These are phyloP conservation scores for Entomortierella chlamydospora DNA, from an alignment of 192 early-diverging fungal genomes.

Conservation along the genomic window DNA sequence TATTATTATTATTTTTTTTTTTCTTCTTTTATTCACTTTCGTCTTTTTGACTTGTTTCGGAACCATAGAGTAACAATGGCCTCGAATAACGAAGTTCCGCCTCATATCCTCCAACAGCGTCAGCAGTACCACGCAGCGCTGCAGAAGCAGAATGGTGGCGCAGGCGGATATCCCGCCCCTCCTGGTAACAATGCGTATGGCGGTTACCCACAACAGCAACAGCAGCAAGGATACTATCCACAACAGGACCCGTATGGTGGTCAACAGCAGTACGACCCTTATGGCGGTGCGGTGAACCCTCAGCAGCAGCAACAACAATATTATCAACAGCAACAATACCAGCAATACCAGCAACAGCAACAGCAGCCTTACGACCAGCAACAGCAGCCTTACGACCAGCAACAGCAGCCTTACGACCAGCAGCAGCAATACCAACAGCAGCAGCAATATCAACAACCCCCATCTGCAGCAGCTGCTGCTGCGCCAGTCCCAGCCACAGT, in stretches of 20 bases:
- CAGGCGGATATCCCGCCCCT: slow-evolving; percentile 13
- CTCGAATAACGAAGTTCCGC: slow-evolving; percentile 32
- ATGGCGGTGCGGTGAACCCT: slow-evolving; percentile 11
- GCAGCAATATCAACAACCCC: slow-evolving; percentile 20
- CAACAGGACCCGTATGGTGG: slow-evolving; percentile 9
- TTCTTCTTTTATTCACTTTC: neutral
- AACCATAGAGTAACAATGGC: slow-evolving; percentile 17
- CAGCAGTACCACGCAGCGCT: slow-evolving; percentile 35
- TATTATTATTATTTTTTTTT: neutral
- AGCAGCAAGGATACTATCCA: slow-evolving; percentile 28
- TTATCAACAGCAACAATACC: slow-evolving; percentile 21
- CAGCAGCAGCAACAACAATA: slow-evolving; percentile 31
- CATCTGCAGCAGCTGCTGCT: no score
- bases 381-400: neutral
- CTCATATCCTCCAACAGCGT: slow-evolving; percentile 43
- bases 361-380: neutral
- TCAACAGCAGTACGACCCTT: slow-evolving; percentile 12
- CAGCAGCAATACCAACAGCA: slow-evolving; percentile 23
- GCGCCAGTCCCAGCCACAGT: slow-evolving; percentile 19
- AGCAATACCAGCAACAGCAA: slow-evolving; percentile 26
- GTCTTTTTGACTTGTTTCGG: neutral
- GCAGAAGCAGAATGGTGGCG: slow-evolving; percentile 44
- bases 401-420: slow-evolving; percentile 16
- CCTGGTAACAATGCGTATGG: slow-evolving; percentile 10
- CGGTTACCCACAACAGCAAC: slow-evolving; percentile 18